Base-by-base conservation (phyloP, 768 basidiomycete genomes). In the Hygrophorus russula region DNA sequence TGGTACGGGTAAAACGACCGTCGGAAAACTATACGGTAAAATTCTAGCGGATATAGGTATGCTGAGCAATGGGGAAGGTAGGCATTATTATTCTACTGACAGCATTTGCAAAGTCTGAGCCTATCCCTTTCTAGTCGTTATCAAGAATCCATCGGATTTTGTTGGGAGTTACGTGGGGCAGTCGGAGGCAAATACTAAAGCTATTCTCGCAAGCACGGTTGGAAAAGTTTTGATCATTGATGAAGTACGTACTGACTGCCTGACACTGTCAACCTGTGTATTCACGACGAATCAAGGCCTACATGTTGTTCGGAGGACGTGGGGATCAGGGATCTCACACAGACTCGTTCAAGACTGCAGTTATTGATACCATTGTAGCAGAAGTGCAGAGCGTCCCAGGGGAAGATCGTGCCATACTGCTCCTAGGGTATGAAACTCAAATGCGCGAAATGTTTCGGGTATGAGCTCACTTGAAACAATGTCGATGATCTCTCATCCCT, bases 381-480 rank as follows among this genome's bases (percentile, higher is more conserved):
- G 82, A 84, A 55, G 72, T 84, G 2, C 81, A 84, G 50, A 79
- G 70, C 36, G 68, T 69, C 0, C 76, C 77, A 0, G 80, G 81
- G 3, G 82, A 84, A 53, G 81, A 83, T 53, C 68, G 80, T 24
- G 81, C 78, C 42, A 76, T 84, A 0, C 59, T 84, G 9, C 56
- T 83, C 35, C 54, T 80, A 1, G 82, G 81, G 0, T 84, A 83
- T 56, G 73, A 75, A 45, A 64, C 72, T 4, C 65, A 81, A 51
- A 82, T 83, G 70, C 54, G 59, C n/a, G 75, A 82, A 18, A 84
- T 84, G 82, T 82, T 82, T 58, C 78, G 80, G 63, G 81, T 72
- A 55, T 61, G 45, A 24, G 13, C 24, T 24, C 24, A 24, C 24
- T 24, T 7, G 7, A 24, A 24, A 24, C 7, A 7, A 24, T 24